A percentile compares a stretch with the other conserved stretches of the same genome.
Evolutionary conservation across 441 rosid genomes (phyloP).

Genomic region (Euphorbia celastroides): DNA sequence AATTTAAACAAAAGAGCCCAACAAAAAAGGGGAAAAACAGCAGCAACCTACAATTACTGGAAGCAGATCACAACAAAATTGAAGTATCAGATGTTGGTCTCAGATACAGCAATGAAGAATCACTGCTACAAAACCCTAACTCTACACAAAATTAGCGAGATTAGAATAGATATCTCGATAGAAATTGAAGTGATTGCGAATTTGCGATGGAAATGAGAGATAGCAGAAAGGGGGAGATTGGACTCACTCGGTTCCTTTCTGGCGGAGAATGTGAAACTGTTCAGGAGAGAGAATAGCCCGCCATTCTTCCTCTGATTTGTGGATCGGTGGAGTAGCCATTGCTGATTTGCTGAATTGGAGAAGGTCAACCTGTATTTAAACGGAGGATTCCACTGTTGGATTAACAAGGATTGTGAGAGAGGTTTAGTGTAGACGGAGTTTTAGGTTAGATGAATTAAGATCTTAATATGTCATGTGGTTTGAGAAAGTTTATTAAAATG

Average conservation of each 20-base stretch:
- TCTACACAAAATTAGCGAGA: neutral
- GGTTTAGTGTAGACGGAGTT: conserved; percentile 9
- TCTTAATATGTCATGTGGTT: too few relatives aligned
- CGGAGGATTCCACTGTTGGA: neutral
- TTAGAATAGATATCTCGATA: neutral
- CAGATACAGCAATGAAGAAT: neutral
- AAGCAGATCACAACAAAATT: neutral
- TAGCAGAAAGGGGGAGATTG: neutral
- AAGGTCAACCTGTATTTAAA: neutral
- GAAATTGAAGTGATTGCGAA: neutral
- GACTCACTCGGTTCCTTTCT: conserved; percentile 59
- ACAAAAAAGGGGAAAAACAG: neutral
- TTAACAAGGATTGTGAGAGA: neutral
- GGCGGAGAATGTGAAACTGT: conserved; percentile 55
- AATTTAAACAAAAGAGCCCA: neutral
- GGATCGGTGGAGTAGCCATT: conserved; percentile 17
- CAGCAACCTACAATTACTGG: neutral
- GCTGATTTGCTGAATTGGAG: neutral
- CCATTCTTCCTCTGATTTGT: conserved; percentile 59
- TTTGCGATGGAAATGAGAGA: too few relatives aligned
- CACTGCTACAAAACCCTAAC: neutral
- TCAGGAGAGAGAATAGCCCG: conserved; percentile 54
- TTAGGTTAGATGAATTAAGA: neutral
- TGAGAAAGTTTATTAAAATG: too few relatives aligned
- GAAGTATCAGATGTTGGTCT: neutral